A percentile compares a stretch with the other conserved stretches of the same genome.
Conservation (phyloP, 345 rosid species). For the Boechera retrofracta region DNA sequence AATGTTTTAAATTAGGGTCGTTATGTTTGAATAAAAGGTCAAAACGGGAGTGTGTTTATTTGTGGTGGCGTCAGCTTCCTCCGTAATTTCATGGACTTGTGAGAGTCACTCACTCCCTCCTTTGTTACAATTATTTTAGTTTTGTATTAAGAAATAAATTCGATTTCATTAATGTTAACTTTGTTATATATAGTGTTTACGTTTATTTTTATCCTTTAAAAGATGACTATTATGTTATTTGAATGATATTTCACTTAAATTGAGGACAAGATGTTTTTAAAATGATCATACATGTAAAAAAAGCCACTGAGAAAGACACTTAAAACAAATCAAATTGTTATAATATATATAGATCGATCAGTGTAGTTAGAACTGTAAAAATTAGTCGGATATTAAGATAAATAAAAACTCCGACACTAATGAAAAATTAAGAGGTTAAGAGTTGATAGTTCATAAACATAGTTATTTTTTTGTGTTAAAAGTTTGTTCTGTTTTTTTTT, state of each 20-base stretch:
- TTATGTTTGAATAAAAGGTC: constrained; percentile 13
- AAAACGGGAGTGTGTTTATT: constrained; percentile 20
- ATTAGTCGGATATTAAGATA: neutral
- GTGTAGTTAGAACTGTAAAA: neutral
- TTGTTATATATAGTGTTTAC: neutral
- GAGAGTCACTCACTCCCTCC: neutral
- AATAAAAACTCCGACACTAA: neutral
- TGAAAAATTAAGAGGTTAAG: neutral
- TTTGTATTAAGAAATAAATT: neutral
- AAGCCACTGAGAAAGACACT: neutral
- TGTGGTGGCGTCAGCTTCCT: constrained; percentile 27
- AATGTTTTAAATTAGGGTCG: neutral
- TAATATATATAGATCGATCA: neutral
- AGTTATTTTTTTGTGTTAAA: neutral
- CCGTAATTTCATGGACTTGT: constrained; percentile 34
- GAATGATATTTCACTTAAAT: neutral
- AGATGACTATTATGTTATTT: neutral
- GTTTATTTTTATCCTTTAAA: neutral
- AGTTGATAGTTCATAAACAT: neutral
- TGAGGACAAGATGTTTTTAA: no score
- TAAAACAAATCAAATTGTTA: neutral
- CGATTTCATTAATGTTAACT: neutral
- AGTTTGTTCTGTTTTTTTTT: neutral
- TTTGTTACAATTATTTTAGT: neutral
- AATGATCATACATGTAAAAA: neutral